A percentile compares a stretch with the other conserved stretches of the same genome.
Conservation (phyloP, 495 filamentous ascomycete genomes). For the Penicillium roqueforti region DNA sequence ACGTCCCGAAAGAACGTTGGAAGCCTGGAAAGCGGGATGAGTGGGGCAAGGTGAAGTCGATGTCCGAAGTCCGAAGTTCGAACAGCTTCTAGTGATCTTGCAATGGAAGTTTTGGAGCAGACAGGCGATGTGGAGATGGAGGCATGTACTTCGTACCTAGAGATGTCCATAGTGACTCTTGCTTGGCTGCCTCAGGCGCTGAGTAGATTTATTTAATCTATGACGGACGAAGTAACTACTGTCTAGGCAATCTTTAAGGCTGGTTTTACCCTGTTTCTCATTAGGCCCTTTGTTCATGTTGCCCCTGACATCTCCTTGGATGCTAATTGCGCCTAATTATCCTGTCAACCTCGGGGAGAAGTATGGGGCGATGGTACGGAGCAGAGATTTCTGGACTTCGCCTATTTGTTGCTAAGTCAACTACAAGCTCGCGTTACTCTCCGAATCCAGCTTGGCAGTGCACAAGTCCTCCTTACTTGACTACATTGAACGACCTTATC, state of each 20-base stretch:
- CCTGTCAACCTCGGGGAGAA: neutral
- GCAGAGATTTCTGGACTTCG: neutral
- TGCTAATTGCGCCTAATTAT: neutral
- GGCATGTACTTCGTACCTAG: neutral
- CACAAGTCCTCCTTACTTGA: constrained; percentile 4
- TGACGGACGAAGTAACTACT: neutral
- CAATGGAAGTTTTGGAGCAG: neutral
- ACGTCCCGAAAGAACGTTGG: neutral
- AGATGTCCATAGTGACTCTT: neutral
- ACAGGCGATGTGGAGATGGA: neutral
- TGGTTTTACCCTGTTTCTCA: neutral
- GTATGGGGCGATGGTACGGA: neutral
- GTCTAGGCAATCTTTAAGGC: neutral
- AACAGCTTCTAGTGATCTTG: neutral
- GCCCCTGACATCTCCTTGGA: neutral
- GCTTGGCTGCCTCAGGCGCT: neutral
- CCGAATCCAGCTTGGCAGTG: neutral
- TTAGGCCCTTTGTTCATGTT: neutral
- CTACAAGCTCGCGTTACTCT: neutral
- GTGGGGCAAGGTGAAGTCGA: neutral
- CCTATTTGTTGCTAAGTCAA: neutral
- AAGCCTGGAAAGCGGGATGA: neutral
- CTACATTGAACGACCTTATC: neutral
- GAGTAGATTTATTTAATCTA: neutral
- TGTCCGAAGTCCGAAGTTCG: neutral